Percentiles rank a stretch among this genome's conserved stretches.
Evolutionary conservation across 1,284 basidiomycete genomes (phyloP).

Genomic region (Trametes polyzona): DNA sequence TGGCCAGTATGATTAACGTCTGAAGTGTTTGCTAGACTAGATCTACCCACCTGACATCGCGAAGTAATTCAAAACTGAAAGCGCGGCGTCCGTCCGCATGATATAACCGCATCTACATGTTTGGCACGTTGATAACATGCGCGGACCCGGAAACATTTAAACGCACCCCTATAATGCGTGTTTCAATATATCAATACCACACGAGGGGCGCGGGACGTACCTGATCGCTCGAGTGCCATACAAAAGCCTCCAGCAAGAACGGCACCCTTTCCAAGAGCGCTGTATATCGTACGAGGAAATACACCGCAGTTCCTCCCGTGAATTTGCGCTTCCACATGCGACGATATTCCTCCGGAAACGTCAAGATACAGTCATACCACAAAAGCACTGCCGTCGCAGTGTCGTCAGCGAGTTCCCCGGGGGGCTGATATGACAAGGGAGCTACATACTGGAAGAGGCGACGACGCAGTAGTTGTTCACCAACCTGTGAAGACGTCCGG

Average conservation of each 20-base stretch:
- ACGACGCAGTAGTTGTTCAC: not conserved
- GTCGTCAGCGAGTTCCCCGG: not conserved
- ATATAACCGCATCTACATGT: not conserved
- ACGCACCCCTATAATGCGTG: not conserved
- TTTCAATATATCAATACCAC: not conserved
- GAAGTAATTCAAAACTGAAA: constrained; percentile 6
- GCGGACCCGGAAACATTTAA: no score
- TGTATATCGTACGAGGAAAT: constrained; percentile 21
- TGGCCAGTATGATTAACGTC: no score
- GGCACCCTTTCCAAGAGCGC: constrained; percentile 7
- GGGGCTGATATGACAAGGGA: not conserved
- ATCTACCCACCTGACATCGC: not conserved
- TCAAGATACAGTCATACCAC: constrained; percentile 14
- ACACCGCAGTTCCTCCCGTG: constrained; percentile 20
- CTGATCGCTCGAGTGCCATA: not conserved
- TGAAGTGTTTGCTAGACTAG: no score
- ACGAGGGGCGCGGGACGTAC: not conserved
- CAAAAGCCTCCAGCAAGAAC: not conserved
- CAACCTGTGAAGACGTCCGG: not conserved
- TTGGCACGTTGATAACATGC: not conserved
- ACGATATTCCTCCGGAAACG: constrained; percentile 12
- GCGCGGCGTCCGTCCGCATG: not conserved
- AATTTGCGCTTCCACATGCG: constrained; percentile 20
- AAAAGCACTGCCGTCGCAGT: constrained; percentile 2
- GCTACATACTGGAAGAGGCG: not conserved